Conservation (phyloP, 2,329 filamentous ascomycete species). For the Pseudogymnoascus sp. region DNA sequence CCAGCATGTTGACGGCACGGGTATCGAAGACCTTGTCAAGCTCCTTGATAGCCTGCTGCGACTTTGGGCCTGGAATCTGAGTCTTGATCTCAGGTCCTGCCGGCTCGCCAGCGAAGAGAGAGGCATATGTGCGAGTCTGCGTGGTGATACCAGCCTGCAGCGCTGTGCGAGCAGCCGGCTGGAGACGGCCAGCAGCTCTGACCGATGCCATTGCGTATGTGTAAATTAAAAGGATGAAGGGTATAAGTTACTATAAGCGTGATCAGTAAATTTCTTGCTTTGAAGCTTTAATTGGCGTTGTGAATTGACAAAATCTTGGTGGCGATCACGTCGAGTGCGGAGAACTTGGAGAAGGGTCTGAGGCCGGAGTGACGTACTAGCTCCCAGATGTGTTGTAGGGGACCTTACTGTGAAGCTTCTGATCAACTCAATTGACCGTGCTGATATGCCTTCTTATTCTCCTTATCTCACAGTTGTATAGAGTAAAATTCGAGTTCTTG, state of each 20-base stretch:
- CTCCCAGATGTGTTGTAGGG: background rate
- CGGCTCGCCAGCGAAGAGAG: slow-evolving; percentile 28
- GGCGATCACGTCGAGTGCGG: background rate
- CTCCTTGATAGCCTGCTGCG: slow-evolving; percentile 32
- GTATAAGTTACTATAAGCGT: background rate
- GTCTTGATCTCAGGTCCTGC: slow-evolving; percentile 27
- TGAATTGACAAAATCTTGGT: background rate
- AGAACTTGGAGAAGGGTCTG: background rate
- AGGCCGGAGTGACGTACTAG: background rate
- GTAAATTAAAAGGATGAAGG: background rate
- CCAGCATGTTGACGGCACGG: slow-evolving; percentile 44
- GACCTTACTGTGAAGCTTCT: background rate
- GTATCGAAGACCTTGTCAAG: slow-evolving; percentile 44
- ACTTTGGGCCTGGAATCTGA: slow-evolving; percentile 32
- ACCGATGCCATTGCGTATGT: slow-evolving; percentile 23
- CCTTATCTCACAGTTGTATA: background rate
- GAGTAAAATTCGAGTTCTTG: background rate
- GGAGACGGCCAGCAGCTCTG: slow-evolving; percentile 25
- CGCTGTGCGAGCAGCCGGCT: slow-evolving; percentile 16
- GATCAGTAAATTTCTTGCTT: background rate
- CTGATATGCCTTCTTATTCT: background rate
- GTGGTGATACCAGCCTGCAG: background rate
- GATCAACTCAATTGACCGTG: background rate
- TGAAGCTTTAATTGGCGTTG: background rate
- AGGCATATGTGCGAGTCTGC: slow-evolving; percentile 7